Evolutionary conservation across 2,329 filamentous ascomycete genomes (phyloP), one percentile per base, ranked within the genome.

Genomic region (Cladorrhinum sp.): DNA sequence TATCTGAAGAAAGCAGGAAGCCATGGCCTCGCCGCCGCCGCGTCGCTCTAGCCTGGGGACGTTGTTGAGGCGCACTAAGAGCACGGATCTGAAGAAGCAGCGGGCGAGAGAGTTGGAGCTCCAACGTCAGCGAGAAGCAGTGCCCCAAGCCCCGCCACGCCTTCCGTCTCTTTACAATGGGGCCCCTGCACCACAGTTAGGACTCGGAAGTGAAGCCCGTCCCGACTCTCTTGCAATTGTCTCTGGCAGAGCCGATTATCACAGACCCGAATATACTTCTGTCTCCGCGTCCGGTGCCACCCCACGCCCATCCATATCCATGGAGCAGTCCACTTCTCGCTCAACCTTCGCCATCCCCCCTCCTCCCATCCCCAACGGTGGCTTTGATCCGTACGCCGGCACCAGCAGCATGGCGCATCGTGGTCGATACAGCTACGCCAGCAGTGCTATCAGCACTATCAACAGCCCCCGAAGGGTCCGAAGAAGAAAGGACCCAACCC

Each of bases 341-440:
- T 77, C 77, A 50, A 70, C 74, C 67, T 73, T 75, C 68, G 75
- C 73, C 64, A 74, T 73, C 30, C 81, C 85, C 49, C 75, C 82
- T 50, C 85, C 85, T 57, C 85, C 86, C 1, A 78, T 88, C 57
- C 85, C 85, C 52, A 83, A 79, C 72, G 83, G 83, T 61, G 83
- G 82, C 53, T 83, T 80, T 69, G 92, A 96, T 70, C 89, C 91
- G 14, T 95, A 95, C 72, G 86, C 89, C 51, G 85, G 91, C 65
- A 88, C 90, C 36, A 91, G 96, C 79, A 97, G 94, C 82, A 97
- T 98, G 91, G 93, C 94, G 68, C 89, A 98, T 76, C 92, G 95
- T 68, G 92, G 94, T 63, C 90, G 95, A 67, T 96, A 96, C 78
- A 97, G 93, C 79, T 98, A 97, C 77, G 92, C 94, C 60, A 96